A percentile compares a stretch with the other conserved stretches of the same genome.
Conservation (phyloP, 1,284 basidiomycete species). For the Papiliotrema nemorosa region DNA sequence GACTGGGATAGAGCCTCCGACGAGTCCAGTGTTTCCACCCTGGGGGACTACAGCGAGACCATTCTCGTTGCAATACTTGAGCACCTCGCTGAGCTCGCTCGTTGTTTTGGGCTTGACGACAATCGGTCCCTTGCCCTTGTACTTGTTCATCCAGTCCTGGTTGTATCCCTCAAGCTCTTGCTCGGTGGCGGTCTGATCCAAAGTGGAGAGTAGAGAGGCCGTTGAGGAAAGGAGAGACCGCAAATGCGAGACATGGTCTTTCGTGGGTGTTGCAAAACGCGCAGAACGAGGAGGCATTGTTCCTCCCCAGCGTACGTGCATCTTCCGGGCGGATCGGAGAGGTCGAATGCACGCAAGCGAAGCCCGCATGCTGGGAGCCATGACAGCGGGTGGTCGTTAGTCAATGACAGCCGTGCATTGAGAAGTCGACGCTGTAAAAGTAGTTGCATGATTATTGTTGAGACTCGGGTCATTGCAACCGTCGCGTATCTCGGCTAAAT, state of each 20-base stretch:
- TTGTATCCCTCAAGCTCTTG: slow-evolving; percentile 83
- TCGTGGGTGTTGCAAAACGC: slow-evolving; percentile 50
- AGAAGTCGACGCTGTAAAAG: no score
- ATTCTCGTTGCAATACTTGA: slow-evolving; percentile 75
- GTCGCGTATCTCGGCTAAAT: no score
- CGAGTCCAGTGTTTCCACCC: slow-evolving; percentile 97
- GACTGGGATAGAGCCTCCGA: slow-evolving; percentile 83
- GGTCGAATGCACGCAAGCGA: no score
- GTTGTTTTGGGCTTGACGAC: slow-evolving; percentile 87
- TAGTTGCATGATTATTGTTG: no score
- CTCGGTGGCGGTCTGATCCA: slow-evolving; percentile 43
- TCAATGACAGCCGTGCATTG: no score
- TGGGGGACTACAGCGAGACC: slow-evolving; percentile 89
- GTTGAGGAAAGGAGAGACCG: slow-evolving; percentile 51
- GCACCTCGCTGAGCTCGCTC: slow-evolving; percentile 78
- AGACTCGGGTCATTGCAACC: no score
- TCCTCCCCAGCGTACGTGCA: not conserved
- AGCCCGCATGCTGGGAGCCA: no score
- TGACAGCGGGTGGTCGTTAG: no score
- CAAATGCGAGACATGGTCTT: slow-evolving; percentile 51
- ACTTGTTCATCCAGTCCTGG: slow-evolving; percentile 97
- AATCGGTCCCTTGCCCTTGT: slow-evolving; percentile 74
- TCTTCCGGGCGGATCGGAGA: not conserved
- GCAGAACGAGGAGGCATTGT: slow-evolving; percentile 38
- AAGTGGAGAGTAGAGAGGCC: slow-evolving; percentile 52